phyloP scores from a whole-genome alignment of 352 stramenopile genomes.

The Phytopythium cucurbitacearum region DNA sequence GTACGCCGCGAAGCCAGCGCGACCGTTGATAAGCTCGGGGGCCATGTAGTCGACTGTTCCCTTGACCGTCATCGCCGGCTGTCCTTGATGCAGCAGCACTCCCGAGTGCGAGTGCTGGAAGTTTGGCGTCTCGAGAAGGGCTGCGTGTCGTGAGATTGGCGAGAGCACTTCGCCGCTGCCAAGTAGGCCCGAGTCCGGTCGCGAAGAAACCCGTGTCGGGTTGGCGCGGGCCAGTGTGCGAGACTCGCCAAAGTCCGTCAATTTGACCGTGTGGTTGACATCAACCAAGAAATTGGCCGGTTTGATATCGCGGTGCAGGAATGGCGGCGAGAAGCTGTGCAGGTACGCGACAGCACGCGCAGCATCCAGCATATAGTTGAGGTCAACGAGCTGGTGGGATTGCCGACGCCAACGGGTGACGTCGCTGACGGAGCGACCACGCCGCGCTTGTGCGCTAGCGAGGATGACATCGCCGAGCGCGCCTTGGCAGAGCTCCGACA shows the following conservation, averaged over 20 bases:
- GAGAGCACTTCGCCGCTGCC: constrained; percentile 5
- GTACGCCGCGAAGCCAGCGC: constrained; percentile 42
- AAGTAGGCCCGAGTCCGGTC: not conserved
- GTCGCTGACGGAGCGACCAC: not conserved
- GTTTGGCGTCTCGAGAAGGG: too few species aligned
- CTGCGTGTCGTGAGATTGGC: not conserved
- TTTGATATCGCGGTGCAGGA: constrained; percentile 72
- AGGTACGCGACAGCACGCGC: constrained; percentile 60
- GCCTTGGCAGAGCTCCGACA: constrained; percentile 73
- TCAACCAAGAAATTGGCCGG: constrained; percentile 80
- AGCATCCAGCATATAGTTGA: constrained; percentile 67
- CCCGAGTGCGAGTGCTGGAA: too few species aligned
- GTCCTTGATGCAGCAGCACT: not conserved
- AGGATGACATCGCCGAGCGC: constrained; percentile 38
- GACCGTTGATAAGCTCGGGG: constrained; percentile 74
- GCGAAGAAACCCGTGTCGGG: not conserved
- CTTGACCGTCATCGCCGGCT: constrained; percentile 47
- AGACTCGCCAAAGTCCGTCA: constrained; percentile 78
- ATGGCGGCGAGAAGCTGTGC: constrained; percentile 69
- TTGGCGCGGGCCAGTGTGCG: constrained; percentile 17
- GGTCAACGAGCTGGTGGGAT: constrained; percentile 48
- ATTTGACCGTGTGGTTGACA: constrained; percentile 52
- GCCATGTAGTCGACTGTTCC: constrained; percentile 81
- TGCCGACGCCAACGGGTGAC: not conserved
- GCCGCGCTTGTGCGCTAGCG: not conserved